Evolutionary conservation across 164 flowering plant species (phyloP).

Genomic region (Chimonanthus praecox): DNA sequence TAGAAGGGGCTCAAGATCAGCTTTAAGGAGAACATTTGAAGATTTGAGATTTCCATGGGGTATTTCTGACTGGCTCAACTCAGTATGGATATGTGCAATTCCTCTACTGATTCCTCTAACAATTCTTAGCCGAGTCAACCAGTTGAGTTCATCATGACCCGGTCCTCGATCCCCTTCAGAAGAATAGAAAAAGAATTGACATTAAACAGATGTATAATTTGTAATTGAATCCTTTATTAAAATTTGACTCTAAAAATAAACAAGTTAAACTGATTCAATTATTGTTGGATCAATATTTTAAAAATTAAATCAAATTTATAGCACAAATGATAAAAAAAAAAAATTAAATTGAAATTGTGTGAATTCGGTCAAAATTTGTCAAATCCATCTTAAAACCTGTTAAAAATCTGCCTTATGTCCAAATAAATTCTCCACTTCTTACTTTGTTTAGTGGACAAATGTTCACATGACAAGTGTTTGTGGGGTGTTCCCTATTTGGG

Average conservation of each 20-base stretch:
- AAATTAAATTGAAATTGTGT: too few species aligned
- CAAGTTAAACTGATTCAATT: background rate
- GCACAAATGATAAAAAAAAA: too few species aligned
- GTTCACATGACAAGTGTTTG: too few species aligned
- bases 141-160: constrained; percentile 47
- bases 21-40: constrained; percentile 58
- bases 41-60: constrained; percentile 94
- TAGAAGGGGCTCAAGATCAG: constrained; percentile 50
- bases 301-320: too few species aligned
- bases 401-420: too few species aligned
- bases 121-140: constrained; percentile 68
- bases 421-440: too few species aligned
- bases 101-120: constrained; percentile 66
- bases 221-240: background rate
- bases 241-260: background rate
- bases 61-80: constrained; percentile 39
- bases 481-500: too few species aligned
- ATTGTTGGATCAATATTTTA: too few species aligned
- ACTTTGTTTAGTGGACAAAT: too few species aligned
- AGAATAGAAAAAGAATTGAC: background rate
- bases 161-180: constrained; percentile 68
- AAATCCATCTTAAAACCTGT: too few species aligned
- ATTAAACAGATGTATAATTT: background rate
- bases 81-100: constrained; percentile 49
- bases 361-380: too few species aligned